phyloP scores from a whole-genome alignment of 306 rosid genomes.

The Quillaja saponaria region DNA sequence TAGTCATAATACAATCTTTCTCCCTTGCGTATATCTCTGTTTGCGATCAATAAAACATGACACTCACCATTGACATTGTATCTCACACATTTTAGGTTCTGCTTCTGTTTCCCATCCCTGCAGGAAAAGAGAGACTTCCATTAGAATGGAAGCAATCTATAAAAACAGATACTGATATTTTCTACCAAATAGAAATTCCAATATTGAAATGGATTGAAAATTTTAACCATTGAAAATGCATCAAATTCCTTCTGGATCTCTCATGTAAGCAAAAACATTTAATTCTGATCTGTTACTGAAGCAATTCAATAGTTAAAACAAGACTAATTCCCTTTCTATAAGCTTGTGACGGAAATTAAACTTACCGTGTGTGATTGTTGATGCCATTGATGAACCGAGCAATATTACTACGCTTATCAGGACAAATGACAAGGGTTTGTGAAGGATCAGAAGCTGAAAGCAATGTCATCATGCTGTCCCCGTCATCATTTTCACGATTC shows the following conservation, averaged over 20 bases:
- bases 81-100: conserved; percentile 85
- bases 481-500: conserved; percentile 81
- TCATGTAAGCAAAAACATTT: too few relatives aligned
- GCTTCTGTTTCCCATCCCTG: conserved; percentile 93
- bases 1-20: conserved; percentile 95
- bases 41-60: conserved; percentile 77
- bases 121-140: conserved; percentile 20
- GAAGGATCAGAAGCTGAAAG: conserved; percentile 71
- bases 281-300: too few relatives aligned
- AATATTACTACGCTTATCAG: conserved; percentile 80
- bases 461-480: conserved; percentile 98
- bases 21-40: conserved; percentile 83
- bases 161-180: neutral
- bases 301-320: too few relatives aligned
- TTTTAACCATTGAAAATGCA: too few relatives aligned
- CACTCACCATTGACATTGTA: conserved; percentile 72
- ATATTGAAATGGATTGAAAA: neutral
- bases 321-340: too few relatives aligned
- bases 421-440: conserved; percentile 79
- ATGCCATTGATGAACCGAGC: conserved; percentile 95
- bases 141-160: conserved; percentile 13
- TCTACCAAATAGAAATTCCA: conserved; percentile 1
- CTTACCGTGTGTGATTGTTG: conserved; percentile 85
- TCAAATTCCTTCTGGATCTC: too few relatives aligned
- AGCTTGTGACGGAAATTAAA: conserved; percentile 25